These are phyloP conservation scores for Aspergillus quadricinctus DNA, from an alignment of 2,329 filamentous ascomycete genomes.

Conservation along the genomic window DNA sequence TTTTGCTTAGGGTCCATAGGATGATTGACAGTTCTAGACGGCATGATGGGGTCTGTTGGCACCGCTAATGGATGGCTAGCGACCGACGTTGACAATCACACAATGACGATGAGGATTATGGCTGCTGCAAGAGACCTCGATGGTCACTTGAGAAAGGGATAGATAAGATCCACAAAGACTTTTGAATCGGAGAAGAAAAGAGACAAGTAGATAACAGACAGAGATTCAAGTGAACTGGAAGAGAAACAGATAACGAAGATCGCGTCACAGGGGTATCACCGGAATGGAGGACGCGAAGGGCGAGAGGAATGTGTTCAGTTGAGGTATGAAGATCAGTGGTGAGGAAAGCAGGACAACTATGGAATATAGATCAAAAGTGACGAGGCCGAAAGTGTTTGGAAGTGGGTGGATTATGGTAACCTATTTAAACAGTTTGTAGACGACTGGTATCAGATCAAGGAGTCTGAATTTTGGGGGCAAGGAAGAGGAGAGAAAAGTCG, in stretches of 20 bases:
- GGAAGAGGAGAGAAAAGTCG: neutral
- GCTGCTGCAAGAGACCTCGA: neutral
- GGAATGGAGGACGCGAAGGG: conserved; percentile 14
- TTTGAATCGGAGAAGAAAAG: neutral
- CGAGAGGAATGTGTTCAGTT: conserved; percentile 1
- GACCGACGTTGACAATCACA: neutral
- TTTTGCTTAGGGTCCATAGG: conserved; percentile 70
- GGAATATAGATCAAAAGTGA: neutral
- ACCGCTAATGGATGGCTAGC: neutral
- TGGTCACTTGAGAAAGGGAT: neutral
- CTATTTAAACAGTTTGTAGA: neutral
- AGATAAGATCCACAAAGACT: neutral
- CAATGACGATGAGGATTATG: neutral
- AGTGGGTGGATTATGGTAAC: neutral
- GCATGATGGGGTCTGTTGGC: conserved; percentile 23
- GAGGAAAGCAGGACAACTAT: neutral
- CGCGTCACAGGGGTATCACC: conserved; percentile 19
- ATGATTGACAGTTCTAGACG: conserved; percentile 57
- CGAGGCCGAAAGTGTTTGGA: neutral
- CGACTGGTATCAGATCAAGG: neutral
- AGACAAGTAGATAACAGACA: neutral
- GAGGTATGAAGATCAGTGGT: neutral
- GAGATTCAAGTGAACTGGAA: neutral
- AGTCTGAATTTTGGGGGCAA: neutral
- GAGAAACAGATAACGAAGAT: neutral